Base-by-base conservation (phyloP, 2,329 filamentous ascomycete species). In the Phoma herbarum region DNA sequence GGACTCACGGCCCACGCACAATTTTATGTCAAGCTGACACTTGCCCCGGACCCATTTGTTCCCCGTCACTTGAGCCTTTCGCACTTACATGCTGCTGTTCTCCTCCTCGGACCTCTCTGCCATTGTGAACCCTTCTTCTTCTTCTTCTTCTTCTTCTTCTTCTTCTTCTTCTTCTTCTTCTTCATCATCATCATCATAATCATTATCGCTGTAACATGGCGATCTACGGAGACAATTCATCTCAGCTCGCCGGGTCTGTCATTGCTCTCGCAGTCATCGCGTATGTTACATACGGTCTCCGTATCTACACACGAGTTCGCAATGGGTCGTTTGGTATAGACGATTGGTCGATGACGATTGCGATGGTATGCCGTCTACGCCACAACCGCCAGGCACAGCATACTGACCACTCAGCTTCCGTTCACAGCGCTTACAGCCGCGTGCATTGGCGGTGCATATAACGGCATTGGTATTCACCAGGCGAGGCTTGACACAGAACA, bases 271-370 rank as follows among this genome's bases (percentile, higher is more conserved):
- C 60, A 14, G 37, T 59, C 16, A 42, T 69, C 12, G 64, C 62
- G 6, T 67, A 62, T 44, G 42, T 61, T 3, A 52, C 62, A 4
- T 67, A 64, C 45, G 58, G 33, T 3, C 53, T 71, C 33, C 67
- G 67, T 10, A 47, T 62, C 3, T 65, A 70, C 41, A 66, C 62
- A 16, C 46, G 67, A 18, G 22, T 68, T 11, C 62, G 52, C 22
- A 62, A 57, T 25, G 44, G 58, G 10, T 59, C 63, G 11, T 75
- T 71, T 64, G 74, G 71, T 6, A 52, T 67, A 9, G 73, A 76
- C 31, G 74, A 75, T 26, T 73, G 68, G 68, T 61, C 65, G 3
- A 75, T 75, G 68, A 14, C 45, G 3, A 35, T 48, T 25, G 33
- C 46, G 12, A 37, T 20, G 1, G 35, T 56, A 7, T 22, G 42